Base-by-base conservation (phyloP, 2,329 filamentous ascomycete species). In the Epichloe sylvatica region DNA sequence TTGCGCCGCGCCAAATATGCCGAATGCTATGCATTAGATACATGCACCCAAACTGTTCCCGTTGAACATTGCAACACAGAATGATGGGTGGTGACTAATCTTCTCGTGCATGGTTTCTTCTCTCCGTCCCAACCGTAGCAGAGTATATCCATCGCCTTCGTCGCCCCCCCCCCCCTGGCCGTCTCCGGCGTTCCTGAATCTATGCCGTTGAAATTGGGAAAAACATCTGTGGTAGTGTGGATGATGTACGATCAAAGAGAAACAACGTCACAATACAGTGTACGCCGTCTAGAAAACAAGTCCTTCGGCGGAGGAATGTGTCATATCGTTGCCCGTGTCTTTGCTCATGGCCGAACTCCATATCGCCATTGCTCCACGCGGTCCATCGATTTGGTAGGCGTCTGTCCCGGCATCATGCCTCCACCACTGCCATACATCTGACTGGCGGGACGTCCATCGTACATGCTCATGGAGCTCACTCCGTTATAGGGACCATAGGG, bases 291-390 rank as follows among this genome's bases (percentile, higher is more conserved):
- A 11, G 3, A 42, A 13, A 42, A 30, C 15, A 9, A 25, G 13
- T 15, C 19, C 5, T 13, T 21, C 9, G 30, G 30, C 30, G 30
- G 23, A 41, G 4, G 5, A 15, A 13, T 7, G 19, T 11, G 12
- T 11, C 40, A 8, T 19, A 15, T 21, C 4, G 19, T 30, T 21
- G 17, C 33, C 33, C 2, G 9, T n/a, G 19, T n/a, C 39, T 7
- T 13, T 8, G 2, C 21, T 60, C 50, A 67, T 15, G 63, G 65
- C 50, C 60, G 60, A 17, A 72, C 64, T 45, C 68, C 61, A 48
- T 70, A 68, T 41, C 69, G 62, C 69, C 69, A 72, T 49, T 66
- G 63, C 52, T 72, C 68, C 6, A 70, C 67, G 36, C 65, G 62
- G 45, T 68, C 67, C 53, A 62, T 54, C 3, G 62, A 58, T 21